Base-by-base conservation (phyloP, 2,329 filamentous ascomycete genomes). In the Fusarium bulbicola region DNA sequence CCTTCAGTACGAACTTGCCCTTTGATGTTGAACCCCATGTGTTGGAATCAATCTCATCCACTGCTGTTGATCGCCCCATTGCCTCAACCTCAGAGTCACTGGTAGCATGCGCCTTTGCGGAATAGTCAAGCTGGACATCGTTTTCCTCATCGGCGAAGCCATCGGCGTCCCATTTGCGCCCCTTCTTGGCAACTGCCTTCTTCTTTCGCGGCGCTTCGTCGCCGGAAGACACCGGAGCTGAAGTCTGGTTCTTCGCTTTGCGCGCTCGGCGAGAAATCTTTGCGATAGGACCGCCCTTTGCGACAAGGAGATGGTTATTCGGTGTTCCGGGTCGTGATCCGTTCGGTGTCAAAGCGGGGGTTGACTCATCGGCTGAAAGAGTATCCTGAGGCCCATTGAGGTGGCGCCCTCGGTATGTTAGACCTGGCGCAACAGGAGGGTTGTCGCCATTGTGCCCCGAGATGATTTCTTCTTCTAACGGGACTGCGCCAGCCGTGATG, bases 1-100 rank as follows among this genome's bases (percentile, higher is more conserved):
- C 96, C 79, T 93, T 97, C 72, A 99, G 85, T 54, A 98, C 92
- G 78, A 98, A 99, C 79, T 98, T 93, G 58, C 96, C 96, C 83
- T 95, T 95, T 59, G 89, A 89, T 20, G 93, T 97, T 40, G 89
- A 93, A 40, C 96, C 96, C 94, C 95, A 98, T 3, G 93, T 91
- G 18, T 92, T 90, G 57, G 93, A 88, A 70, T 94, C 91, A 37
- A 98, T 91, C 46, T 90, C 89, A 77, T 97, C 93, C 6, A 97
- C 83, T 15, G 88, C 88, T 28, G 89, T 86, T 21, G 87, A 85
- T 54, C 89, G 87, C 43, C 84, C 86, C 26, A 80, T 80, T 3
- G 82, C 81, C 59, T 89, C 84, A 36, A 81, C 81, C 74, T 89
- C 87, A 56, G 88, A 88, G 73, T 89, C 88, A 58, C 84, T 88